phyloP scores from a whole-genome alignment of 257 asterid genomes.

The Jasminum sambac region DNA sequence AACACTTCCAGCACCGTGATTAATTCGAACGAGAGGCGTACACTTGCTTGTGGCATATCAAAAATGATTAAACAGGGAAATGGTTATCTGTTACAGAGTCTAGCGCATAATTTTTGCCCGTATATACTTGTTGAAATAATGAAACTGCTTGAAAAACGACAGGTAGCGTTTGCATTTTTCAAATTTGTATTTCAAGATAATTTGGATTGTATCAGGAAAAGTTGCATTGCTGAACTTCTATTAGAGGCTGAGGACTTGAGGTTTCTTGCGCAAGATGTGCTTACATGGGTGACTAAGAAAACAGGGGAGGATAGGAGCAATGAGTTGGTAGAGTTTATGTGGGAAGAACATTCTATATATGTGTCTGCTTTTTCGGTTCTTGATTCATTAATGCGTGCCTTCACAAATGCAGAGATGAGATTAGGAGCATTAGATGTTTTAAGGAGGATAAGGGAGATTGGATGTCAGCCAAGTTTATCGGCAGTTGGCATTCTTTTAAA shows the following conservation, averaged over 20 bases:
- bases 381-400: constrained; percentile 79
- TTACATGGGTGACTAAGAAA: constrained; percentile 60
- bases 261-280: constrained; percentile 71
- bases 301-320: constrained; percentile 68
- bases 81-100: constrained; percentile 35
- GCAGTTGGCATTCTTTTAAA: constrained; percentile 61
- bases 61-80: constrained; percentile 52
- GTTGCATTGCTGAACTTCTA: constrained; percentile 62
- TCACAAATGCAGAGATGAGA: constrained; percentile 65
- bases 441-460: constrained; percentile 65
- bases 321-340: constrained; percentile 48
- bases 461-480: constrained; percentile 61
- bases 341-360: constrained; percentile 45
- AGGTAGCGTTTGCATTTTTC: constrained; percentile 76
- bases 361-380: constrained; percentile 57
- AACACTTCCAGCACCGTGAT: constrained; percentile 32
- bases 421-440: constrained; percentile 60
- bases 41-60: constrained; percentile 55
- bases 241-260: constrained; percentile 50
- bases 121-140: constrained; percentile 54
- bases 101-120: constrained; percentile 58
- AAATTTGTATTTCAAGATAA: constrained; percentile 51
- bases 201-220: constrained; percentile 42
- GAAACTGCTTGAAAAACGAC: constrained; percentile 45
- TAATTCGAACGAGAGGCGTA: constrained; percentile 75